phyloP scores from a whole-genome alignment of 257 asterid species.

The Solanum commersonii region DNA sequence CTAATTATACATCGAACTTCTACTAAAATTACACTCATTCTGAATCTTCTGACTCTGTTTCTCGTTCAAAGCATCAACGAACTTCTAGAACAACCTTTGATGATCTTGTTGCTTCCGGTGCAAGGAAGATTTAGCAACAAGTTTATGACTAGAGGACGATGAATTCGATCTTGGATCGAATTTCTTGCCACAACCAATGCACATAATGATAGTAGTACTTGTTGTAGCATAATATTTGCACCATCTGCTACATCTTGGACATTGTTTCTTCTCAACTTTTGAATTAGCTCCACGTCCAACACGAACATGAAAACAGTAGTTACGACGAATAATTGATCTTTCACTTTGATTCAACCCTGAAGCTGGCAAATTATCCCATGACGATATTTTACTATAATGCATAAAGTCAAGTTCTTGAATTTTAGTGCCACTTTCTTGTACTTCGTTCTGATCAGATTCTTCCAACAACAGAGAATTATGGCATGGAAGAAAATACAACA shows the following conservation, averaged over 20 bases:
- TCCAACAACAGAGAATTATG: neutral
- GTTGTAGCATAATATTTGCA: neutral
- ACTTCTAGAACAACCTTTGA: neutral
- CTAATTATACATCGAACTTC: neutral
- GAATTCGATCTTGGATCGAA: neutral
- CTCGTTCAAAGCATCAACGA: neutral
- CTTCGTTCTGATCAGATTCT: neutral
- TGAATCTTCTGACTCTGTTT: neutral
- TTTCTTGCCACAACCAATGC: conserved; percentile 2
- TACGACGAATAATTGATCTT: neutral
- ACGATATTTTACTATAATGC: neutral
- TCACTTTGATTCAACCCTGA: neutral
- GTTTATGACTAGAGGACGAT: neutral
- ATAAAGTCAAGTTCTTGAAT: neutral
- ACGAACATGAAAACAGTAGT: neutral
- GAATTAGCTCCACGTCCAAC: neutral
- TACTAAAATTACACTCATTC: neutral
- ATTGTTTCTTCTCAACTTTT: neutral
- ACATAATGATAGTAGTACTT: neutral
- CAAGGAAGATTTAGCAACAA: neutral
- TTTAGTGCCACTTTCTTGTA: neutral
- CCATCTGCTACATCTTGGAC: neutral
- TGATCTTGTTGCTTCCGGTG: neutral
- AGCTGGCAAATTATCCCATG: neutral
- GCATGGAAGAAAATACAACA: neutral